phyloP scores from a whole-genome alignment of 1,284 basidiomycete genomes.

The Tetrapyrgos nigripes region DNA sequence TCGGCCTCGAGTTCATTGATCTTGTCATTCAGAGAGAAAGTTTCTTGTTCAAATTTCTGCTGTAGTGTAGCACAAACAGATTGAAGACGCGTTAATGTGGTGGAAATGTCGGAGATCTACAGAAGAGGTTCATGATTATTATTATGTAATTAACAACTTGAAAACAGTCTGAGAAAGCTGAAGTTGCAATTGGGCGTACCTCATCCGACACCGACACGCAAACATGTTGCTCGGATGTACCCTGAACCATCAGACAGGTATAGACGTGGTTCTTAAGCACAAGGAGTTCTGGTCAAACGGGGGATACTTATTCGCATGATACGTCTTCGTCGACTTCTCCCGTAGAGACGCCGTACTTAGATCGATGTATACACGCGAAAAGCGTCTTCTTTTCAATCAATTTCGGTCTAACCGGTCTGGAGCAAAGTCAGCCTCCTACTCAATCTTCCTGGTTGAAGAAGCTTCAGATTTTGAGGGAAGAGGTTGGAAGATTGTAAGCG shows the following conservation, averaged over 20 bases:
- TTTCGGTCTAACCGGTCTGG: too few species aligned
- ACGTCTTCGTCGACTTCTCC: neutral
- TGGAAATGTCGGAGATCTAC: neutral
- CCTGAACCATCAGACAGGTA: neutral
- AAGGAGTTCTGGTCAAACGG: neutral
- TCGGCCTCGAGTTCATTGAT: slow-evolving; percentile 37
- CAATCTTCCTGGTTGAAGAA: too few species aligned
- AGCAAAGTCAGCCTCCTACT: too few species aligned
- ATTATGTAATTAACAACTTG: too few species aligned
- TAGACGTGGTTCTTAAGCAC: too few species aligned
- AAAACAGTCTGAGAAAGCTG: too few species aligned
- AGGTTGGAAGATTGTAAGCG: too few species aligned
- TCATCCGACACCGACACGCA: neutral
- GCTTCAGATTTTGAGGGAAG: too few species aligned
- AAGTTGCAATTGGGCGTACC: neutral
- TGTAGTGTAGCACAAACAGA: neutral
- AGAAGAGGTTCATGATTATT: neutral
- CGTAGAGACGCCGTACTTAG: neutral
- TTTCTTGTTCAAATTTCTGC: slow-evolving; percentile 25
- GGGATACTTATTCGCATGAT: neutral
- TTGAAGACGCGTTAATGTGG: neutral
- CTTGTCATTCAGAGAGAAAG: slow-evolving; percentile 28
- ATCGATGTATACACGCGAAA: neutral
- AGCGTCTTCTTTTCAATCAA: neutral
- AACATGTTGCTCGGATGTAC: neutral